Evolutionary conservation across 805 yeast species (phyloP).

Genomic region (Pichia kluyveri): DNA sequence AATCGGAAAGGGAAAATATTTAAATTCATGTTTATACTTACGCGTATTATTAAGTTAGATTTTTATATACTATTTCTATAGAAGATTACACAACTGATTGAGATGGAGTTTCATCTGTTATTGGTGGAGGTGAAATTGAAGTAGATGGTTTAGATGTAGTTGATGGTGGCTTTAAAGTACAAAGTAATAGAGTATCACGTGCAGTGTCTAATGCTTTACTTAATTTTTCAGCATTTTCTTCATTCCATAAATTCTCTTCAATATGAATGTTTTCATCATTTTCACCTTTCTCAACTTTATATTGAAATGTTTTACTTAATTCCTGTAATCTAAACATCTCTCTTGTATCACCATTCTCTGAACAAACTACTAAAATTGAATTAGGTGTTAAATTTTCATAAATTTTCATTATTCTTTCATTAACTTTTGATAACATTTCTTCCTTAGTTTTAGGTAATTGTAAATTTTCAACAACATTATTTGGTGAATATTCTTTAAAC

Average conservation of each 20-base stretch:
- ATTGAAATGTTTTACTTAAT: constrained; percentile 34
- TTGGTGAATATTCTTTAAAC: constrained; percentile 22
- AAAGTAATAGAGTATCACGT: constrained; percentile 49
- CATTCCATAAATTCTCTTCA: constrained; percentile 34
- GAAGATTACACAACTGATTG: background rate
- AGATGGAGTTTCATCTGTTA: background rate
- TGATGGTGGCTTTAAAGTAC: constrained; percentile 26
- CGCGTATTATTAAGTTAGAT: background rate
- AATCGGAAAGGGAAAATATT: too few relatives aligned
- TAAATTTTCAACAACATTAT: constrained; percentile 10
- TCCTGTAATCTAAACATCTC: constrained; percentile 38
- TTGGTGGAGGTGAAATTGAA: too few relatives aligned
- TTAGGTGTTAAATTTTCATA: constrained; percentile 46
- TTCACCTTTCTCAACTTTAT: constrained; percentile 29
- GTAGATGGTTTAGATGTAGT: too few relatives aligned
- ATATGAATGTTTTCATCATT: constrained; percentile 26
- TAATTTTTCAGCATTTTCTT: constrained; percentile 38
- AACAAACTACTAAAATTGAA: constrained; percentile 50
- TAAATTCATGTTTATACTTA: background rate
- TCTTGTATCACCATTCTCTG: constrained; percentile 55
- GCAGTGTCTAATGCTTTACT: constrained; percentile 41
- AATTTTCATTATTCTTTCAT: constrained; percentile 37
- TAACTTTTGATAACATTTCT: constrained; percentile 27
- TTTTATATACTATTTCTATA: background rate
- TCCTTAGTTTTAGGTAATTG: constrained; percentile 7